Evolutionary conservation across 768 basidiomycete genomes (phyloP).

Genomic region (Russula griseocarnosa): DNA sequence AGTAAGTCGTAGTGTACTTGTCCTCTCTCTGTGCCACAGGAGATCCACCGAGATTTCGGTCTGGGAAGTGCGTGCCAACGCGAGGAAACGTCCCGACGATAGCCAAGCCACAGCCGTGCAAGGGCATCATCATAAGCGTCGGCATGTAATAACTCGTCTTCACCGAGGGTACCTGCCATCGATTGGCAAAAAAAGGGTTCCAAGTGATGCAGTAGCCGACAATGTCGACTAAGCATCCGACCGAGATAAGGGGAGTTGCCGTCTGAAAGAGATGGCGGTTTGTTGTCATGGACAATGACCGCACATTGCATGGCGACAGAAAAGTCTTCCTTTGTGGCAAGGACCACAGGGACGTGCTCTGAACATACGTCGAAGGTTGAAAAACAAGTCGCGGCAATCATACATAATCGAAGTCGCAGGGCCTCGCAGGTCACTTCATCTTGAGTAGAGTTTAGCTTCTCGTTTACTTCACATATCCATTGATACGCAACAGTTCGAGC

Average conservation of each 20-base stretch:
- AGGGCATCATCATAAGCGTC: background rate
- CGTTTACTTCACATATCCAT: background rate
- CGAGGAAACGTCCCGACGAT: background rate
- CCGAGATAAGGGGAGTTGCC: background rate
- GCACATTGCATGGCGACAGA: slow-evolving; percentile 16
- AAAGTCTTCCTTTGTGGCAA: slow-evolving; percentile 11
- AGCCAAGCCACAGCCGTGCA: background rate
- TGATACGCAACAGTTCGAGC: background rate
- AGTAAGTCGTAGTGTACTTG: slow-evolving; percentile 42
- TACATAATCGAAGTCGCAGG: background rate
- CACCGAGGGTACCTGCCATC: background rate
- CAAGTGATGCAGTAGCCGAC: slow-evolving; percentile 7
- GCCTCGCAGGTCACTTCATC: background rate
- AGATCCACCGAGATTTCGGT: slow-evolving; percentile 12
- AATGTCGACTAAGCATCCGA: slow-evolving; percentile 12
- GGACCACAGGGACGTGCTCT: background rate
- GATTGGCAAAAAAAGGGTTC: slow-evolving; percentile 1
- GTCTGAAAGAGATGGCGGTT: slow-evolving; percentile 1
- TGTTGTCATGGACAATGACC: slow-evolving; percentile 18
- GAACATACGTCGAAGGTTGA: slow-evolving; percentile 7
- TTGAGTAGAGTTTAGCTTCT: background rate
- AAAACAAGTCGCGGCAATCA: slow-evolving; percentile 7
- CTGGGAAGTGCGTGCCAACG: background rate
- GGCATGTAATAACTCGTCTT: background rate
- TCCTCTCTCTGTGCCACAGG: background rate